Conservation (phyloP, 352 stramenopile genomes). For the Halophytophthora batemanensis region DNA sequence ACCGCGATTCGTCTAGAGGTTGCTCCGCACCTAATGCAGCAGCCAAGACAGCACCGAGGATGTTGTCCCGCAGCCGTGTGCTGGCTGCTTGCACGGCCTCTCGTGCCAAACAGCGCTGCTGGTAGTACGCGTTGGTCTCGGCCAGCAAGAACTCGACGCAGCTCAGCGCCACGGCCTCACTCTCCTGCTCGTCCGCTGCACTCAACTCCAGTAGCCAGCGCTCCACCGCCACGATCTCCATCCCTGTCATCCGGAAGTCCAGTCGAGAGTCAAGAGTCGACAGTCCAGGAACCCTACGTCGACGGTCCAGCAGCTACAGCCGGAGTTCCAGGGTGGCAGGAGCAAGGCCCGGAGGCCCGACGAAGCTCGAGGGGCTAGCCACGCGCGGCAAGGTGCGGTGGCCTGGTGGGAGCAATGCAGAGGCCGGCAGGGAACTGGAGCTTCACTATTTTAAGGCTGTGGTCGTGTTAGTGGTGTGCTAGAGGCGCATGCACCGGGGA, state of each 20-base stretch:
- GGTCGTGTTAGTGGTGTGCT: too few relatives aligned
- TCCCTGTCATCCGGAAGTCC: not conserved
- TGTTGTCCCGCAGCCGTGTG: constrained; percentile 24
- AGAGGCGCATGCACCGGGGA: too few relatives aligned
- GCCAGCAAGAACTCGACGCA: constrained; percentile 50
- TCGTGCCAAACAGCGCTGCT: constrained; percentile 30
- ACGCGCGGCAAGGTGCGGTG: too few relatives aligned
- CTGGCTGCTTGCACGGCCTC: constrained; percentile 26
- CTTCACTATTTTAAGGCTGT: too few relatives aligned
- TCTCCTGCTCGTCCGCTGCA: constrained; percentile 43
- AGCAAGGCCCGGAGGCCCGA: too few relatives aligned
- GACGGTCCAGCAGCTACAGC: too few relatives aligned
- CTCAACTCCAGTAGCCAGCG: constrained; percentile 26
- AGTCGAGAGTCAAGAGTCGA: too few relatives aligned
- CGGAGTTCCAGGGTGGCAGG: too few relatives aligned
- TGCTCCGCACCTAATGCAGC: constrained; percentile 26
- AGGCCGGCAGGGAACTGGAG: too few relatives aligned
- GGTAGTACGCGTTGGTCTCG: constrained; percentile 53
- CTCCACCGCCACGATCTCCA: constrained; percentile 43
- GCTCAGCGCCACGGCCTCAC: constrained; percentile 47
- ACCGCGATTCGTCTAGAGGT: constrained; percentile 11
- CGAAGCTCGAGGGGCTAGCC: too few relatives aligned
- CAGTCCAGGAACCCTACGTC: too few relatives aligned
- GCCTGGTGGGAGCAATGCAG: too few relatives aligned
- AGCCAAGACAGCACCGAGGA: constrained; percentile 36